Conservation (phyloP, 1,284 basidiomycete genomes). For the Meira nashicola region DNA sequence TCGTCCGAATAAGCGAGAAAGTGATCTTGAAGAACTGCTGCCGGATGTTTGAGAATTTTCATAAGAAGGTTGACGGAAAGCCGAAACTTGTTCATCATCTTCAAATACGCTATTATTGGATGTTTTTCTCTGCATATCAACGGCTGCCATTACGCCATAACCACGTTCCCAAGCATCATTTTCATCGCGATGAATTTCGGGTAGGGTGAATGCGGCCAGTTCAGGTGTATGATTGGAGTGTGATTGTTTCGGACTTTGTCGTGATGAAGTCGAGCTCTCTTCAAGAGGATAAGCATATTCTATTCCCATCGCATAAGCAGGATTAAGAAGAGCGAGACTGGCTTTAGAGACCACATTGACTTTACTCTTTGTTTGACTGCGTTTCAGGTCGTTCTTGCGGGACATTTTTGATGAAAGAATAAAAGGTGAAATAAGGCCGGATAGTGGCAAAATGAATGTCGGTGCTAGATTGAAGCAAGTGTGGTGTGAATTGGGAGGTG, state of each 20-base stretch:
- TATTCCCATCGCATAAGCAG: conserved; percentile 47
- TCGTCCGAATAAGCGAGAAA: neutral
- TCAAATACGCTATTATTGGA: conserved; percentile 43
- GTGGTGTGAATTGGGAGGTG: too few species aligned
- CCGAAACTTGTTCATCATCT: neutral
- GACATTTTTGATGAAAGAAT: too few species aligned
- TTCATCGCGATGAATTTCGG: neutral
- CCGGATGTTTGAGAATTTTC: neutral
- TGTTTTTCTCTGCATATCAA: conserved; percentile 10
- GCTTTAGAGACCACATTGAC: conserved; percentile 46
- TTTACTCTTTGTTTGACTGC: conserved; percentile 17
- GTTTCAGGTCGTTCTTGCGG: neutral
- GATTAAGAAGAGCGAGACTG: conserved; percentile 42
- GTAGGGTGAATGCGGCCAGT: too few species aligned
- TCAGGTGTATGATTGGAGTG: neutral
- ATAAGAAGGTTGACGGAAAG: neutral
- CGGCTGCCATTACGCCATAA: conserved; percentile 6
- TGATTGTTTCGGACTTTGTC: neutral
- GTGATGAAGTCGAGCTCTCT: neutral
- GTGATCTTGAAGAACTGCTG: neutral
- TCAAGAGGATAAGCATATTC: conserved; percentile 19
- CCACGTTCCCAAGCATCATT: neutral
- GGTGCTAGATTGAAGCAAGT: too few species aligned
- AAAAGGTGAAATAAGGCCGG: too few species aligned
- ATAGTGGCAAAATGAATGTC: too few species aligned